Base-by-base conservation (phyloP, 306 rosid species). In the Vachellia pachyceras region DNA sequence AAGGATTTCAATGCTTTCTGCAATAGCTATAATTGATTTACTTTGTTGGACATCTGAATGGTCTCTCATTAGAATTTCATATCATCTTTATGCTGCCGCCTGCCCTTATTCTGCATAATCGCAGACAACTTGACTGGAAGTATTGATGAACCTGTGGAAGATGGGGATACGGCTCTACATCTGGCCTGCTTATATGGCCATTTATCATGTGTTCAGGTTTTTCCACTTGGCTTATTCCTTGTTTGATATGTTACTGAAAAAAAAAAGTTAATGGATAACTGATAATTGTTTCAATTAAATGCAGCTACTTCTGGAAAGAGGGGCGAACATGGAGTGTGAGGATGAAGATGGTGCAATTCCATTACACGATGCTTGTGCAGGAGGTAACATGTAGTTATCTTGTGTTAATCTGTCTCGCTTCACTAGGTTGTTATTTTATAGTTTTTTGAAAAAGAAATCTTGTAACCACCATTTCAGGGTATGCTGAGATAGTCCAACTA, bases 331-430 rank as follows among this genome's bases (percentile, higher is more conserved):
- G 15, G 76, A 72, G 45, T 35, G 44, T 72, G 29, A 29, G 63
- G 76, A 72, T 15, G 76, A 72, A 49, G 76, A 72, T 33, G 76
- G 98, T 47, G 99, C 93, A 7, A 85, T 95, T 87, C 96, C 99
- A 82, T 80, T 93, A 39, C 98, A 95, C 17, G 98, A 95, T 90
- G 97, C 97, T 77, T 93, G 97, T 70, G 99, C 99, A 10, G 98
- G 99, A 80, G 98, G 99, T 95, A 76, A 74, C 72, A 63, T 71
- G 35, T 67, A 52, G 54, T 50, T 58, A 15, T 17, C 5, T 61
- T 52, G 37, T 50, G 29, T 52, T 58, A 17, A 57, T 64, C n/a
- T 44, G 2, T 3, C 5, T 5, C 11, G 44, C n/a, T 44, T 69
- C 37, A 22, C n/a, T 41, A 11, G 76, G 5, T 47, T 72, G 23